Evolutionary conservation across 23 red algal species (phyloP).

Genomic region (Gracilaria gracilis): DNA sequence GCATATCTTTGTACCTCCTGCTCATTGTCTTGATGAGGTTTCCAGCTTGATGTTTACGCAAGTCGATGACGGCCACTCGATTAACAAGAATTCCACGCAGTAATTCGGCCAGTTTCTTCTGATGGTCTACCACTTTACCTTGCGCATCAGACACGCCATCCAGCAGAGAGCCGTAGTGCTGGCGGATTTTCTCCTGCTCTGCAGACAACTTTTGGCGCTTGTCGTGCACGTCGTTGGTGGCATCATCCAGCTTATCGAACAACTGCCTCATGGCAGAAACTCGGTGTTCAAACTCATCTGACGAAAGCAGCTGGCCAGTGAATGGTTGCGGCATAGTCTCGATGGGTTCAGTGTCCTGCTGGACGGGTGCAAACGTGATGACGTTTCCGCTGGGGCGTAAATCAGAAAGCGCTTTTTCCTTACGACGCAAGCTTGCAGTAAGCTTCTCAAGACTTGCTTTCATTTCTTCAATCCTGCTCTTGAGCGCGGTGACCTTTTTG

Average conservation of each 20-base stretch:
- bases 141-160: slow-evolving; percentile 18
- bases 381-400: neutral
- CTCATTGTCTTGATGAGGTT: slow-evolving; percentile 49
- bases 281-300: slow-evolving; percentile 19
- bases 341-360: neutral
- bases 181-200: slow-evolving; percentile 41
- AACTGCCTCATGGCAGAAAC: slow-evolving; percentile 14
- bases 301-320: neutral
- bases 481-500: slow-evolving; percentile 7
- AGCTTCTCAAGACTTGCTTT: slow-evolving; percentile 31
- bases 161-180: slow-evolving; percentile 1
- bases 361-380: slow-evolving; percentile 11
- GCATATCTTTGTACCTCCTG: slow-evolving; percentile 62
- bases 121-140: slow-evolving; percentile 7
- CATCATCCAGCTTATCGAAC: slow-evolving; percentile 34
- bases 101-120: slow-evolving; percentile 15
- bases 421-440: slow-evolving; percentile 13
- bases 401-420: neutral
- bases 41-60: slow-evolving; percentile 59
- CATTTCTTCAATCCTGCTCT: neutral
- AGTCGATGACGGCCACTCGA: slow-evolving; percentile 32
- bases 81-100: slow-evolving; percentile 4
- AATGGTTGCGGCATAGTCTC: neutral
- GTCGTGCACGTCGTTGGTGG: slow-evolving; percentile 6
- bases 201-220: slow-evolving; percentile 1